Evolutionary conservation across 768 basidiomycete species (phyloP).

Genomic region (Phaeotremella skinneri): DNA sequence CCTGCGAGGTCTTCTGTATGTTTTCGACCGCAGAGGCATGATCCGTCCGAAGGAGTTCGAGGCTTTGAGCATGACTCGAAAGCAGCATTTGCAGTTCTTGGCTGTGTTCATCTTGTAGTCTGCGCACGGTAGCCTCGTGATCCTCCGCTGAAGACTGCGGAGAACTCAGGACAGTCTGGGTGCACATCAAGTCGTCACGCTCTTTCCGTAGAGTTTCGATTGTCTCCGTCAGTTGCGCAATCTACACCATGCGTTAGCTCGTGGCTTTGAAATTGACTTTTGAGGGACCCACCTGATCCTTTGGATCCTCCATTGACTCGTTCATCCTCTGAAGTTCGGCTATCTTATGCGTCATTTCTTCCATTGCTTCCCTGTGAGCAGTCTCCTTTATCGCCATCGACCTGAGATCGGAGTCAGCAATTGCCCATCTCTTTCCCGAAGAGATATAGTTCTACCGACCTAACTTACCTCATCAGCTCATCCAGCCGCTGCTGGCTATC

Average conservation of each 20-base stretch:
- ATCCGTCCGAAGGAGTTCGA: constrained; percentile 18
- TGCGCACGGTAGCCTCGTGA: constrained; percentile 7
- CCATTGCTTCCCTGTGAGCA: constrained; percentile 75
- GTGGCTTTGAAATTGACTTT: constrained; percentile 7
- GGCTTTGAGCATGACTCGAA: constrained; percentile 21
- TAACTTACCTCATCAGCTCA: constrained; percentile 82
- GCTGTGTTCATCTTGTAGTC: constrained; percentile 39
- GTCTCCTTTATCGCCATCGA: constrained; percentile 98
- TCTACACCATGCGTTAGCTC: constrained; percentile 58
- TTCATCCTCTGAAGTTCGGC: constrained; percentile 64
- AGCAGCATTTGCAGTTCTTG: constrained; percentile 34
- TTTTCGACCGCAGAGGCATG: constrained; percentile 19
- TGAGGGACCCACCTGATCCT: constrained; percentile 76
- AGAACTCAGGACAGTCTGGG: constrained; percentile 47
- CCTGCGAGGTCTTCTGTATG: neutral
- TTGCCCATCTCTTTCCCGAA: neutral
- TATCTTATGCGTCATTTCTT: constrained; percentile 67
- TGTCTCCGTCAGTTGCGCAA: constrained; percentile 76
- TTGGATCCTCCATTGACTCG: constrained; percentile 68
- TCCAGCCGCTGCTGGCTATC: constrained; percentile 77
- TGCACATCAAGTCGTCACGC: constrained; percentile 47
- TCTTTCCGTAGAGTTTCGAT: constrained; percentile 64
- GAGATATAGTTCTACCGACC: constrained; percentile 5
- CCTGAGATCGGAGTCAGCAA: constrained; percentile 54
- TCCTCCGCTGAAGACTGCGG: neutral